Base-by-base conservation (phyloP, 768 basidiomycete species). In the Mycena crocata region DNA sequence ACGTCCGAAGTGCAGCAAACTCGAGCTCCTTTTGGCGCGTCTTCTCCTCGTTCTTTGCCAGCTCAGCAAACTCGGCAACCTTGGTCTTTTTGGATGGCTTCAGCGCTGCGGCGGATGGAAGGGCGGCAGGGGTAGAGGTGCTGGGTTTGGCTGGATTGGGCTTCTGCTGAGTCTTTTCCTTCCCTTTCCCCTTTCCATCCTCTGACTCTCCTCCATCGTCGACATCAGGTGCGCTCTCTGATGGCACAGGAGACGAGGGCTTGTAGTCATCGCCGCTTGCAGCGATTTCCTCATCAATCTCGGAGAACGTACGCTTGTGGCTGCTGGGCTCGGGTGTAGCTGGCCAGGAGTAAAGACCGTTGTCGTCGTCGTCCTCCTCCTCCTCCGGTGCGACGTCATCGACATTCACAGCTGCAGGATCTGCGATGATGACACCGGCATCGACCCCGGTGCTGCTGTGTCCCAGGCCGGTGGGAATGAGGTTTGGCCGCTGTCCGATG, bases 21-120 rank as follows among this genome's bases (percentile, higher is more conserved):
- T 60, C 48, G 3, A 60, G 34, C 59, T 60, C 59, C n/a, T 50
- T 50, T 39, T 51, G 59, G 10, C 59, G 59, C 2, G 59, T 60
- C 19, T 2, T 23, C 59, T 60, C 59, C 48, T 60, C 59, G 3
- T 7, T 23, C 59, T 51, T 60, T 49, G 48, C 59, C 15, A 60
- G 19, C 13, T 60, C 59, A 1, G 13, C 24, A 19, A 60, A 60
- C 49, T 60, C 59, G 1, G 48, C 26, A 6, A 60, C 17, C 37
- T 51, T 60, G 6, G 21, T 35, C 59, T 60, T 60, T 28, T 60
- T 60, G 30, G 49, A 37, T 0, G 59, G n/a, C 37, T 60, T 60
- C 37, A 49, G 48, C 12, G 48, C 37, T 14, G 26, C 48, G 19
- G 48, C 8, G n/a, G 48, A 24, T 35, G 59, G 26, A 17, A 37